phyloP scores from a whole-genome alignment of 2,329 filamentous ascomycete genomes.

The Neopestalotiopsis sp. region DNA sequence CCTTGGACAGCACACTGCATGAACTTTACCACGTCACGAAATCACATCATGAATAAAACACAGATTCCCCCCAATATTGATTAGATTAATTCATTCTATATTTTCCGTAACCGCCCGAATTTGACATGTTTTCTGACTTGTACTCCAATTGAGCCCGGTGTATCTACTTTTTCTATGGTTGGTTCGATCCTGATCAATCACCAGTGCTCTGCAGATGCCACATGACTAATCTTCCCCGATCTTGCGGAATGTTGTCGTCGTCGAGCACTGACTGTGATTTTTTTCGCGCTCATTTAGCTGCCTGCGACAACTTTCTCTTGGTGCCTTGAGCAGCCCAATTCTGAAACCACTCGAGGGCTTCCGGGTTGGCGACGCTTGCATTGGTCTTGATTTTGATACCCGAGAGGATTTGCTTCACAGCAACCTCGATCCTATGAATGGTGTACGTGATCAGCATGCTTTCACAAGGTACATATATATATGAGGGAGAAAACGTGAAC shows the following conservation, averaged over 20 bases:
- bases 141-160: neutral
- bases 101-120: neutral
- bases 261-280: neutral
- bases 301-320: neutral
- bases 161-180: neutral
- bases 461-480: neutral
- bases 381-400: conserved; percentile 86
- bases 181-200: no score
- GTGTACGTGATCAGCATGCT: neutral
- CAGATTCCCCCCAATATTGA: conserved; percentile 2
- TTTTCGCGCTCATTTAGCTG: neutral
- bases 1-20: conserved; percentile 8
- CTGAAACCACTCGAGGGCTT: conserved; percentile 86
- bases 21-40: conserved; percentile 8
- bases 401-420: conserved; percentile 94
- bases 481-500: conserved; percentile 36
- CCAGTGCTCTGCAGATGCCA: no score
- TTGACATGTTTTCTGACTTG: neutral
- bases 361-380: conserved; percentile 90
- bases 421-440: conserved; percentile 78
- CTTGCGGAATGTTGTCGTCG: neutral
- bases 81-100: conserved; percentile 1
- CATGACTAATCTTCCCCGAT: no score
- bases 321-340: conserved; percentile 63
- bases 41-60: conserved; percentile 15